A percentile compares a stretch with the other conserved stretches of the same genome.
These are phyloP conservation scores for Penicillium sp. DNA, from an alignment of 2,329 filamentous ascomycete genomes.

Conservation along the genomic window DNA sequence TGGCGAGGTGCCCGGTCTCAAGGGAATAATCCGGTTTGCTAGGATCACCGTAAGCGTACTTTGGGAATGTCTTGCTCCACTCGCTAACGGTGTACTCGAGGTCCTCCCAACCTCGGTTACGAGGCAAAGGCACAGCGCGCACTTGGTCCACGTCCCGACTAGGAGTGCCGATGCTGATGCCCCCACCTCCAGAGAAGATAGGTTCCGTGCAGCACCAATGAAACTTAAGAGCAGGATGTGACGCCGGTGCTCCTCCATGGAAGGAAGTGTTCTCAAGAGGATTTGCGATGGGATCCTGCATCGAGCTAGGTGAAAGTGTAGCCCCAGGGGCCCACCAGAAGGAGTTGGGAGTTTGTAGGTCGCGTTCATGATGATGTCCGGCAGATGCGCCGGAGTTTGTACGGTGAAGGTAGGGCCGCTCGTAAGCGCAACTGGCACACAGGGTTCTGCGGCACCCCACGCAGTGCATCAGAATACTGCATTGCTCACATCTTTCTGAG, in stretches of 20 bases:
- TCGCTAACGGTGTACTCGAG: slow-evolving; percentile 50
- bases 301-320: slow-evolving; percentile 56
- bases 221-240: slow-evolving; percentile 55
- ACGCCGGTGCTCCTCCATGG: slow-evolving; percentile 33
- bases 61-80: slow-evolving; percentile 42
- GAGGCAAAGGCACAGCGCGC: slow-evolving; percentile 58
- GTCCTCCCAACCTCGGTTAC: slow-evolving; percentile 56
- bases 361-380: slow-evolving; percentile 8
- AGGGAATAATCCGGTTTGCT: slow-evolving; percentile 40
- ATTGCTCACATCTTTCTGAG: slow-evolving; percentile 59
- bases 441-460: slow-evolving; percentile 61
- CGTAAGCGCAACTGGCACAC: slow-evolving; percentile 61
- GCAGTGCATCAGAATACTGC: slow-evolving; percentile 63
- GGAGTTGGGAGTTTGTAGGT: slow-evolving; percentile 29
- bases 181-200: slow-evolving; percentile 60
- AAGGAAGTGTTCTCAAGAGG: slow-evolving; percentile 27
- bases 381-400: slow-evolving; percentile 8
- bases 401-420: slow-evolving; percentile 49
- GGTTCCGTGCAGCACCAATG: slow-evolving; percentile 63
- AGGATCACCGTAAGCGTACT: slow-evolving; percentile 43
- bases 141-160: slow-evolving; percentile 57
- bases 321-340: slow-evolving; percentile 63
- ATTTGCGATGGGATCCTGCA: slow-evolving; percentile 52
- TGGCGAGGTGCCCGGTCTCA: slow-evolving; percentile 41
- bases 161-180: slow-evolving; percentile 57